Evolutionary conservation across 371 early-diverging fungal genomes (phyloP), one percentile per base, ranked within the genome.

Genomic region (Mucor ambiguus): DNA sequence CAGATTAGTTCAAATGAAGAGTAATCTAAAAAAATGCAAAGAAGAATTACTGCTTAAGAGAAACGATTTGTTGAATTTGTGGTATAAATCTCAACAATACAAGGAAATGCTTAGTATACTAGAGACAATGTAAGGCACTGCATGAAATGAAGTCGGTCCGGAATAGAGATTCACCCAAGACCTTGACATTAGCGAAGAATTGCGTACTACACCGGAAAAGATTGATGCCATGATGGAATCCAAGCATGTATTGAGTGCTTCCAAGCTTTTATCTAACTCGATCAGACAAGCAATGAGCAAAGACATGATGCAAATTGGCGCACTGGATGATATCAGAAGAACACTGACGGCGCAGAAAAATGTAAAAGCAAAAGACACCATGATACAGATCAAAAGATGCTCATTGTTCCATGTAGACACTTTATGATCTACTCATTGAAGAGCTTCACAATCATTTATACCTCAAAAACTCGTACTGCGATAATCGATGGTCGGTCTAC

Each of bases 401-500:
- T 28, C 2, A 24, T 14, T 16, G 3, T 4, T 8, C 14, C 16
- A 10, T 28, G 26, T 77, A 92, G 92, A 73, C 78, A 2, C 61
- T 95, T 24, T 87, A 92, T 52, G 95, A 96, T 63, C 73, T 86
- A 11, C 72, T 97, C 6, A 87, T 95, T 58, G 96, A 96, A 65
- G 97, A 98, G 68, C 82, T 98, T 11, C 95, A 96, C 66, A 94
- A 90, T 68, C 96, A 97, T 75, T 66, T 97, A 4, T 98, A 98
- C 77, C 78, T 98, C 9, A 96, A 96, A 71, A 95, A 90, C 61
- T 79, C 86, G 1, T 86, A 84, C 54, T 83, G 87, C 46, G 88
- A 86, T 69, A 87, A 86, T 70, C 78, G 85, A 60, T 89, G 88
- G 88, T 59, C 81, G 4, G 75, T 75, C 33, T 88, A 87, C 73